Percentiles rank a stretch among this genome's conserved stretches.
These are phyloP conservation scores for Dichotomopilus funicola DNA, from an alignment of 2,329 filamentous ascomycete genomes.

Conservation along the genomic window DNA sequence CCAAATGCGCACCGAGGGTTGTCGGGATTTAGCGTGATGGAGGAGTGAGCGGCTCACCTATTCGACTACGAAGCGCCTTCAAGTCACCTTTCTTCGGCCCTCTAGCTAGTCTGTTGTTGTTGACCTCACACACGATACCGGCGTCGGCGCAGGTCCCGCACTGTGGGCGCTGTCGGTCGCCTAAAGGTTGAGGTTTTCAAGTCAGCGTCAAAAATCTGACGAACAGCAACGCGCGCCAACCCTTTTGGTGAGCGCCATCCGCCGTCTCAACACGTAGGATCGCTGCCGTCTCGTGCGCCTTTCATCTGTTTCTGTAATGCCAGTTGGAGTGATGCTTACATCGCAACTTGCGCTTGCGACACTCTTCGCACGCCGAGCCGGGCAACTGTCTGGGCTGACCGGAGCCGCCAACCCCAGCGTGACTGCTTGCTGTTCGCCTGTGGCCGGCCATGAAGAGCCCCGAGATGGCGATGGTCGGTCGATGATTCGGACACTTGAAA, in stretches of 20 bases:
- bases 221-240: neutral
- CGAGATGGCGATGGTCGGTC: neutral
- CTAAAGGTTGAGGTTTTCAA: conserved; percentile 1
- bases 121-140: conserved; percentile 21
- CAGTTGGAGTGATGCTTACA: conserved; percentile 14
- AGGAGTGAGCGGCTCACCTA: conserved; percentile 15
- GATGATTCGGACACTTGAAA: too few relatives aligned
- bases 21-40: neutral
- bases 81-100: conserved; percentile 26
- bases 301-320: too few relatives aligned
- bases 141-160: conserved; percentile 22
- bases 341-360: conserved; percentile 23
- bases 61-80: conserved; percentile 21
- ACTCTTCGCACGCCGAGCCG: conserved; percentile 24
- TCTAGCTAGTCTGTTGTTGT: conserved; percentile 19
- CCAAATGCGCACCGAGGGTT: too few relatives aligned
- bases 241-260: neutral
- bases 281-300: too few relatives aligned
- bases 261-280: neutral
- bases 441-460: conserved; percentile 13
- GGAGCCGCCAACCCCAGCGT: neutral
- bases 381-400: conserved; percentile 21
- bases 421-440: conserved; percentile 17
- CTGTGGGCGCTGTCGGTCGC: conserved; percentile 21
- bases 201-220: conserved; percentile 7